Base-by-base conservation (phyloP, 129 eudicot genomes). In the Lonicera japonica region DNA sequence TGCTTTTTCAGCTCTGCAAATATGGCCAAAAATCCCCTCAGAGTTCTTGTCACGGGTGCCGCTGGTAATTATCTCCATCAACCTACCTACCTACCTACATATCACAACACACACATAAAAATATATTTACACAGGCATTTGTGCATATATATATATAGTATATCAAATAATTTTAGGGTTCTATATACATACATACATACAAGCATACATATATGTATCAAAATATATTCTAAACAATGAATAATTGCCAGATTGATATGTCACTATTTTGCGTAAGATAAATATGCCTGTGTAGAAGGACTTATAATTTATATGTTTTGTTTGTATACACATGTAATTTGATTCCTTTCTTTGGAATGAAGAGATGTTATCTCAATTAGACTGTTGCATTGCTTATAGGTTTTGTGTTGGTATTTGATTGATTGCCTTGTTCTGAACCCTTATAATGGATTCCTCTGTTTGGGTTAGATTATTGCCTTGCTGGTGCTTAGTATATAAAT, bases 361-460 rank as follows among this genome's bases (percentile, higher is more conserved):
- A 58, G 75, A 18, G 11, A n/a, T 39, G 12, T 54, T n/a, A n/a
- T n/a, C n/a, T n/a, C n/a, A n/a, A n/a, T n/a, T 61, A 54, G 50
- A 52, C 57, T 20, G 23, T 76, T 68, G 63, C 73, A 75, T 75
- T 45, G 65, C 82, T 79, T 83, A 15, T 65, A 57, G 82, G 60
- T 54, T 78, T 70, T 65, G 88, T 81, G 46, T 81, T 75, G 63
- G 72, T 63, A 58, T 77, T 70, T 68, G 36, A n/a, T n/a, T 72
- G 23, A 19, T 75, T 78, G 65, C 67, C 69, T 74, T 80, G 71
- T 58, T 57, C 41, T 52, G n/a, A 63, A 61, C 69, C 74, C 63
- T 77, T 72, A 61, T 59, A 51, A 59, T 62, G 41, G 60, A 62
- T n/a, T n/a, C n/a, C n/a, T n/a, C n/a, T n/a, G n/a, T n/a, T n/a